Percentiles rank a stretch among this genome's conserved stretches.
Evolutionary conservation across 1,284 basidiomycete species (phyloP).

Genomic region (Ganoderma boninense): DNA sequence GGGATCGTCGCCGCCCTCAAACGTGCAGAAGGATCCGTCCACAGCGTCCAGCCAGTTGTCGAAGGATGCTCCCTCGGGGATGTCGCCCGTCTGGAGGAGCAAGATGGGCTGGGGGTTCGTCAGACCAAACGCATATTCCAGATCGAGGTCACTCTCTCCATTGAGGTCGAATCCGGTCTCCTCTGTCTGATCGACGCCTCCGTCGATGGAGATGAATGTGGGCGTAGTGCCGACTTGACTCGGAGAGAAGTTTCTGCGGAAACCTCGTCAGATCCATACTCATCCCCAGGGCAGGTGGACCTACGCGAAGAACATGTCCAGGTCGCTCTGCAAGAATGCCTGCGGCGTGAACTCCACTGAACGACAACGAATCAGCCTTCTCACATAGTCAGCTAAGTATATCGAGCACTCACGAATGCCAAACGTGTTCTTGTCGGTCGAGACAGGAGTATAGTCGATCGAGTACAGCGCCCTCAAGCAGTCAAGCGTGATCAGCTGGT

Average conservation of each 20-base stretch:
- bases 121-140: conserved; percentile 59
- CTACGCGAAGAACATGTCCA: conserved; percentile 53
- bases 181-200: conserved; percentile 45
- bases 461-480: conserved; percentile 66
- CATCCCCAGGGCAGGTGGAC: conserved; percentile 23
- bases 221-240: conserved; percentile 47
- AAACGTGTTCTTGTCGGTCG: conserved; percentile 56
- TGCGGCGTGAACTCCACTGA: conserved; percentile 61
- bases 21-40: conserved; percentile 63
- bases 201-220: conserved; percentile 56
- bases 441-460: conserved; percentile 52
- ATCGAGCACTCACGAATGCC: conserved; percentile 51
- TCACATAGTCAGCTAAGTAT: background rate
- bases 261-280: background rate
- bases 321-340: conserved; percentile 51
- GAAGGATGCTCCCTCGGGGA: conserved; percentile 52
- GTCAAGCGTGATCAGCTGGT: conserved; percentile 58
- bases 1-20: conserved; percentile 68
- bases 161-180: conserved; percentile 51
- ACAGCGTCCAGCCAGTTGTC: conserved; percentile 56
- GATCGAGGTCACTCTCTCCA: conserved; percentile 63
- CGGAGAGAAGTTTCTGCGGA: conserved; percentile 45
- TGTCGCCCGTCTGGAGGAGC: conserved; percentile 58
- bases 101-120: conserved; percentile 52
- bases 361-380: background rate